Conservation (phyloP, 345 rosid species). For the Aquilaria yunnanensis region DNA sequence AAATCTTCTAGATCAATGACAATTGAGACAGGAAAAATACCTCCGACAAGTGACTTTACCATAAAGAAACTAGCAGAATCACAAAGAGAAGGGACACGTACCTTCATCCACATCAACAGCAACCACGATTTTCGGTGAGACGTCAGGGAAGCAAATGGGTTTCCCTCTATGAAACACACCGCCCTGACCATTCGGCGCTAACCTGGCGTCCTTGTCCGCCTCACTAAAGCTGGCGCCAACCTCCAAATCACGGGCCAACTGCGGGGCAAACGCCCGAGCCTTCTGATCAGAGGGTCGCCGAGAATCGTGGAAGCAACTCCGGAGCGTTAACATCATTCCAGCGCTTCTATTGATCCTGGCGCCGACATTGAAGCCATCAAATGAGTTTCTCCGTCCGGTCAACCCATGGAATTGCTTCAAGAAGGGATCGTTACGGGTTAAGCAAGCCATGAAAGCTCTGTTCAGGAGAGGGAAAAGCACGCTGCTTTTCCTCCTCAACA, state of each 20-base stretch:
- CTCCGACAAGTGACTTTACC: neutral
- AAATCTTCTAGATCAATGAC: too few relatives aligned
- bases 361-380: conserved; percentile 12
- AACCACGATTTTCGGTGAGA: conserved; percentile 53
- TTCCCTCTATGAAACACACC: conserved; percentile 28
- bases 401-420: conserved; percentile 22
- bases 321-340: conserved; percentile 29
- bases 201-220: conserved; percentile 19
- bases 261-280: conserved; percentile 42
- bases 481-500: conserved; percentile 36
- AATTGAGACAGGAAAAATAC: neutral
- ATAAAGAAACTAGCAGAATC: neutral
- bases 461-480: conserved; percentile 18
- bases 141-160: conserved; percentile 32
- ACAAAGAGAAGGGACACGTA: conserved; percentile 14
- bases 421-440: conserved; percentile 15
- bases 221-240: conserved; percentile 25
- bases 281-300: conserved; percentile 24
- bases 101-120: conserved; percentile 99
- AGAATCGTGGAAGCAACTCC: conserved; percentile 41
- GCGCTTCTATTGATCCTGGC: conserved; percentile 10
- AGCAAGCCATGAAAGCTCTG: conserved; percentile 27
- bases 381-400: conserved; percentile 14
- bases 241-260: conserved; percentile 36
- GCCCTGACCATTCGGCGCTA: conserved; percentile 38